These are phyloP conservation scores for Neonectria magnoliae DNA, from an alignment of 2,329 filamentous ascomycete genomes.

Conservation along the genomic window DNA sequence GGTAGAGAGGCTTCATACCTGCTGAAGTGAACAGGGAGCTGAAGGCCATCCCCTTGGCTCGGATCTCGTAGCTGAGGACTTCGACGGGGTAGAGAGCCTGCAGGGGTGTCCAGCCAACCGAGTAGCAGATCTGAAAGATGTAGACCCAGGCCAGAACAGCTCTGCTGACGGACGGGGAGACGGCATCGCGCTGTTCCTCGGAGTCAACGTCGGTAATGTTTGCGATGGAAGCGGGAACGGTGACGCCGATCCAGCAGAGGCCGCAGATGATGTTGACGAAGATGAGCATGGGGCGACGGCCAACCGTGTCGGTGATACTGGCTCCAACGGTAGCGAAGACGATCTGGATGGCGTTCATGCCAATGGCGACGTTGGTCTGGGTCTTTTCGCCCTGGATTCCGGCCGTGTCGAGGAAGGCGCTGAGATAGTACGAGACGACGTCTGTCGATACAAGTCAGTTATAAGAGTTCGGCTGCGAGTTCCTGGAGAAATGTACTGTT, in stretches of 20 bases:
- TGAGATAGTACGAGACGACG: conserved; percentile 60
- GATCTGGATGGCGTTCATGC: conserved; percentile 60
- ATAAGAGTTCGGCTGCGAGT: neutral
- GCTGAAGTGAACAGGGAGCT: conserved; percentile 56
- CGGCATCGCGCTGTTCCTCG: conserved; percentile 36
- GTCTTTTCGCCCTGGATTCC: conserved; percentile 53
- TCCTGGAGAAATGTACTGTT: conserved; percentile 38
- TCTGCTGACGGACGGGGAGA: conserved; percentile 50
- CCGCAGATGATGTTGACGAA: conserved; percentile 57
- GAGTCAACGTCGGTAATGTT: conserved; percentile 42
- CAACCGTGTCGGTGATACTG: conserved; percentile 57
- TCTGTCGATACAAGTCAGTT: conserved; percentile 22
- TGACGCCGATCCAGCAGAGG: conserved; percentile 60
- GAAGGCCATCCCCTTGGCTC: conserved; percentile 66
- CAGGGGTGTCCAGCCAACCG: conserved; percentile 51
- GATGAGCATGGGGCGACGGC: conserved; percentile 62
- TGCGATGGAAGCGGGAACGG: conserved; percentile 53
- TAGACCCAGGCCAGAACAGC: conserved; percentile 58
- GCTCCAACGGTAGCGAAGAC: conserved; percentile 60
- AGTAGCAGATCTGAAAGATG: conserved; percentile 51
- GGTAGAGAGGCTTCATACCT: conserved; percentile 27
- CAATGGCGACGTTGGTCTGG: conserved; percentile 59
- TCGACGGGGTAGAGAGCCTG: conserved; percentile 62
- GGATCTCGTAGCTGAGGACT: conserved; percentile 62
- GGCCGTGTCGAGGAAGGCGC: conserved; percentile 60